Evolutionary conservation across 2,329 filamentous ascomycete genomes (phyloP), one percentile per base, ranked within the genome.

Genomic region (Madurella fahalii): DNA sequence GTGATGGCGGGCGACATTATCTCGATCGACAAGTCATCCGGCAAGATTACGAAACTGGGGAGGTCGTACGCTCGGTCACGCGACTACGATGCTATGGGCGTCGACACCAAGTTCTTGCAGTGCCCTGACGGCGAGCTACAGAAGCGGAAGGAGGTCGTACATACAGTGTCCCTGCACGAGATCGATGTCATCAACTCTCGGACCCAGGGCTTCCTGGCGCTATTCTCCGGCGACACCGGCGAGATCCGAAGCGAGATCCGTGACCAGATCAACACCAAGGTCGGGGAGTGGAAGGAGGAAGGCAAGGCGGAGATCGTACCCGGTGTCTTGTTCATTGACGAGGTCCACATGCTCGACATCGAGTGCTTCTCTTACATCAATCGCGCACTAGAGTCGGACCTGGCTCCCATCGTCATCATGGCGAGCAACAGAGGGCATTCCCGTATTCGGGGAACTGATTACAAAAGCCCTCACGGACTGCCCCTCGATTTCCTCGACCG

Each of bases 281-380:
- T 99, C 2, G 92, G 87, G 46, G 94, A 99, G 74, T 99, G 94
- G 94, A 96, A 95, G 74, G 94, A 99, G 72, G 94, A 99, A 74
- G 94, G 94, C 74, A 99, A 99, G 73, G 94, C 94, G 2, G 92
- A 95, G 74, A 97, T 99, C 52, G 91, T 99, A 0, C 94, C 94
- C 0, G 94, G 94, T 44, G 94, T 99, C 8, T 77, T 99, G 8
- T 99, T 99, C 78, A 95, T 99, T 67, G 94, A 99, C 67, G 94
- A 99, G 76, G 93, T 99, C 5, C 94, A 99, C 78, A 97, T 99
- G 93, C 88, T 99, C 54, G 94, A 99, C 71, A 96, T 97, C 61
- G 94, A 99, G 73, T 97, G 93, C 77, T 99, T 96, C 78, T 95
- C 91, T 43, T 99, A 95, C 77, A 87, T 99, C 79, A 99, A 99